These are phyloP conservation scores for Fusarium sp. DNA, from an alignment of 2,329 filamentous ascomycete species.

Conservation along the genomic window DNA sequence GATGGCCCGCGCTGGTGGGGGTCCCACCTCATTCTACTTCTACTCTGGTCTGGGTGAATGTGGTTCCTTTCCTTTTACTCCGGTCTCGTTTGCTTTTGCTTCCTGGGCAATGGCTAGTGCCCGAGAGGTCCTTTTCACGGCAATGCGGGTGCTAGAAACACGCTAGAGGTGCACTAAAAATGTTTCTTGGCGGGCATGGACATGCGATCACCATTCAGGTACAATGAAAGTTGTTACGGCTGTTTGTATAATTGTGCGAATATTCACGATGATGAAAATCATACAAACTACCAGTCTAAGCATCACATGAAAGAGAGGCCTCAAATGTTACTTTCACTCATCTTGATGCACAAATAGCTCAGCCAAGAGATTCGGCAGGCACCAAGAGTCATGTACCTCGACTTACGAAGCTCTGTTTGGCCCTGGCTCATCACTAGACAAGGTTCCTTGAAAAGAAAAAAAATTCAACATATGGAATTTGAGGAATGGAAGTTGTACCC, in stretches of 20 bases:
- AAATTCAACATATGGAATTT: constrained; percentile 4
- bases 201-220: constrained; percentile 23
- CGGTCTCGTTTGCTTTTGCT: constrained; percentile 22
- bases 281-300: background rate
- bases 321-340: background rate
- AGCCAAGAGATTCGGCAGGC: constrained; percentile 4
- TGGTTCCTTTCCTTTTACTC: constrained; percentile 2
- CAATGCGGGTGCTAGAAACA: constrained; percentile 37
- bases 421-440: constrained; percentile 28
- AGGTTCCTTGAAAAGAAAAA: constrained; percentile 19
- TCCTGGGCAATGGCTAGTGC: constrained; percentile 21
- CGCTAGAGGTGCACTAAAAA: constrained; percentile 37
- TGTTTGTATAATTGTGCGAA: constrained; percentile 9
- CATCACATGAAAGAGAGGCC: background rate
- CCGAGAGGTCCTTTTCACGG: constrained; percentile 11
- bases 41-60: constrained; percentile 5
- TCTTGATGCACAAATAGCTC: constrained; percentile 1
- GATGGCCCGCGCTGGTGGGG: constrained; percentile 44
- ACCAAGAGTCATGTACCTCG: constrained; percentile 21
- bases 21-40: constrained; percentile 26
- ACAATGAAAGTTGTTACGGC: background rate
- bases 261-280: background rate
- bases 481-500: background rate
- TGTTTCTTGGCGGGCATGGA: constrained; percentile 23
- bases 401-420: constrained; percentile 30